Conservation (phyloP, 306 rosid genomes). For the Lupinus albus region DNA sequence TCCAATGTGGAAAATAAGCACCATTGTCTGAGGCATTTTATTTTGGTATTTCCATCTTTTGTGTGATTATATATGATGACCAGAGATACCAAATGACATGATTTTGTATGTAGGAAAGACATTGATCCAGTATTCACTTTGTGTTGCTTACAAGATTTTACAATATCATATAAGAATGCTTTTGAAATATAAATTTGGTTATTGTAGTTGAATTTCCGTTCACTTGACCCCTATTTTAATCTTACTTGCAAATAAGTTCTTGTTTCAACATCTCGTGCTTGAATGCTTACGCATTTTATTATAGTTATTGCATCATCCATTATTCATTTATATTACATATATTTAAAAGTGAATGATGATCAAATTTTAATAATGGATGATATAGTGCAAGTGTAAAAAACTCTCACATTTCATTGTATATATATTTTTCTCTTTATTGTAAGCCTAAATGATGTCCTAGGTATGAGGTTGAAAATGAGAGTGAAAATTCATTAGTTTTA, state of each 20-base stretch:
- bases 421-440: too few species aligned
- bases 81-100: conserved; percentile 42
- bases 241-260: neutral
- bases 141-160: conserved; percentile 37
- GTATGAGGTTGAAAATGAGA: too few species aligned
- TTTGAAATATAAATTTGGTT: too few species aligned
- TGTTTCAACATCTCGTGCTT: neutral
- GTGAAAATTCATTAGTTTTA: too few species aligned
- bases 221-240: neutral
- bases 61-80: conserved; percentile 57
- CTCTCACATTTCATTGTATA: too few species aligned
- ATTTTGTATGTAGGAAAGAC: conserved; percentile 56
- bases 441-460: too few species aligned
- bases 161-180: conserved; percentile 36
- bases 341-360: too few species aligned
- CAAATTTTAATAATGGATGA: too few species aligned
- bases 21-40: conserved; percentile 32
- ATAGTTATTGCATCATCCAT: too few species aligned
- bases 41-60: conserved; percentile 33
- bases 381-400: too few species aligned
- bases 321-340: too few species aligned
- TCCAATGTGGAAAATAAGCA: conserved; percentile 70
- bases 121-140: conserved; percentile 35
- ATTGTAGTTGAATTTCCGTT: too few species aligned
- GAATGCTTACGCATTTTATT: neutral